Conservation (phyloP, 164 flowering plant genomes). For the Platanus orientalis region DNA sequence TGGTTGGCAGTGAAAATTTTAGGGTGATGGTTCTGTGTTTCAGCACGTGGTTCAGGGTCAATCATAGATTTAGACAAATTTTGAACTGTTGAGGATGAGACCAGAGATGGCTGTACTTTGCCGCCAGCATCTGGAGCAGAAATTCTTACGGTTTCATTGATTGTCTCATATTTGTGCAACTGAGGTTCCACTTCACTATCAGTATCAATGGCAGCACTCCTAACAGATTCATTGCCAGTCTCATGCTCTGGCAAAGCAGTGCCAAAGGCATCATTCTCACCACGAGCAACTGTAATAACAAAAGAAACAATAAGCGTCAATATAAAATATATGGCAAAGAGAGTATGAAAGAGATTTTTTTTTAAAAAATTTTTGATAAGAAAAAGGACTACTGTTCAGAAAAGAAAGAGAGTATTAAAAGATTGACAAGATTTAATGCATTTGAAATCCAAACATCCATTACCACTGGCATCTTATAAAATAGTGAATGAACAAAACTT, state of each 20-base stretch:
- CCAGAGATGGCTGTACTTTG: slow-evolving; percentile 9
- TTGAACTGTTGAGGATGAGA: slow-evolving; percentile 17
- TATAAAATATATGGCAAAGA: background rate
- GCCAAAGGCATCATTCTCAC: slow-evolving; percentile 13
- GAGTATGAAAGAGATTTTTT: background rate
- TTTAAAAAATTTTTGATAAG: too few species aligned
- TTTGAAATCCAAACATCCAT: too few species aligned
- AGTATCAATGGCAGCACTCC: slow-evolving; percentile 4
- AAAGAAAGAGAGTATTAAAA: too few species aligned
- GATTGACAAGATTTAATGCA: too few species aligned
- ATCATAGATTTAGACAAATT: slow-evolving; percentile 17
- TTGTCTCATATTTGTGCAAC: slow-evolving; percentile 13
- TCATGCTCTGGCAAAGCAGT: slow-evolving; percentile 16
- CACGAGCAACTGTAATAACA: slow-evolving; percentile 28
- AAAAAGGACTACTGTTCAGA: too few species aligned
- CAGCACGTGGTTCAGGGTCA: slow-evolving; percentile 10
- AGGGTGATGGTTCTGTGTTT: slow-evolving; percentile 3
- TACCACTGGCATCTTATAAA: too few species aligned
- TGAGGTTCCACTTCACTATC: slow-evolving; percentile 11
- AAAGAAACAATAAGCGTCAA: background rate
- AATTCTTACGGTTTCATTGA: slow-evolving; percentile 12
- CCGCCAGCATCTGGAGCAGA: slow-evolving; percentile 17
- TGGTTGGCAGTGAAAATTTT: slow-evolving; percentile 26
- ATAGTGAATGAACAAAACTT: too few species aligned
- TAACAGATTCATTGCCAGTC: slow-evolving; percentile 6